Base-by-base conservation (phyloP, 108 stramenopile species). In the Schizochytrium sp. region DNA sequence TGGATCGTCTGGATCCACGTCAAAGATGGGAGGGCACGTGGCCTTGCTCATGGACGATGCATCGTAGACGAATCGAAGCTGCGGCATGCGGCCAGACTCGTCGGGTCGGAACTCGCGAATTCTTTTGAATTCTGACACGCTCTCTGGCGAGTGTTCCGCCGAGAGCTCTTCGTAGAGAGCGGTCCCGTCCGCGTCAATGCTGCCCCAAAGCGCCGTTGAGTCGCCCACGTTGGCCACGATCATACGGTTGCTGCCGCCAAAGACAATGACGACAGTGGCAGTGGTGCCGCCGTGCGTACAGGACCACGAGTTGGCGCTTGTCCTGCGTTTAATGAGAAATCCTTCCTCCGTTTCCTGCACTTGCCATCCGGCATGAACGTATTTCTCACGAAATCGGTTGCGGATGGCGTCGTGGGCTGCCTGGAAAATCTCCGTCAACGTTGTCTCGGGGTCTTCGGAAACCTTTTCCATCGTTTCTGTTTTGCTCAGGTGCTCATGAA, bases 111-210 rank as follows among this genome's bases (percentile, higher is more conserved):
- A 88, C 44, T 87, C 60, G 23, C 83, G 48, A 72, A 94, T 92
- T 5, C 94, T 90, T 44, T 89, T 60, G 76, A 90, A 94, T 60
- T 94, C 94, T 25, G 60, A 53, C 29, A 72, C 58, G 60, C 89
- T 92, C 88, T 94, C 94, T 28, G 94, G 94, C 28, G 91, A 89
- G 90, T 94, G 94, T 45, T 94, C 94, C 1, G 93, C 92, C 10
- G 93, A 92, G 4, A 94, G 51, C 41, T 93, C 89, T 58, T 87
- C 19, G 23, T 60, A 44, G 43, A 87, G 51, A 28, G 21, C 43
- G 5, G 6, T 18, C 18, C 45, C 44, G 76, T 41, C 47, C 0
- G 19, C 58, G 41, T 48, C 44, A 5, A 29, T 6, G 18, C 87
- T 25, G 0, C 89, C 89, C 47, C 90, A 92, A 10, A 92, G 51